phyloP scores from a whole-genome alignment of 805 yeast species.

The Starmera dryadoides region DNA sequence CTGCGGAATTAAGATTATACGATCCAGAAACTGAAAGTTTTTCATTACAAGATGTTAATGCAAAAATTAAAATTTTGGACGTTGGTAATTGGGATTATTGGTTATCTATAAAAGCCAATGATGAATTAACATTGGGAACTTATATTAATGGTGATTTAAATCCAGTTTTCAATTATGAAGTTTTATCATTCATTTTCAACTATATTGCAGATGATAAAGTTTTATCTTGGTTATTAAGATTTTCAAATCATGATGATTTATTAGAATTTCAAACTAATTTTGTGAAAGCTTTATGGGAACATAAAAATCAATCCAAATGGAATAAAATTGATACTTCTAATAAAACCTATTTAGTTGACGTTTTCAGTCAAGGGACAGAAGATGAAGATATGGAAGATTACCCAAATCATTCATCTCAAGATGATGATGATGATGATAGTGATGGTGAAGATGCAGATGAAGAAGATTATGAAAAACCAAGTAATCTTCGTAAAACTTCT shows the following conservation, averaged over 20 bases:
- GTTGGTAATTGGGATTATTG: constrained; percentile 44
- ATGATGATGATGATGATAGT: constrained; percentile 23
- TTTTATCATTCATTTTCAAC: constrained; percentile 58
- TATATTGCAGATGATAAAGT: constrained; percentile 32
- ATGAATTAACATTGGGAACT: constrained; percentile 28
- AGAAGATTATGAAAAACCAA: constrained; percentile 22
- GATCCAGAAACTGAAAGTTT: constrained; percentile 46
- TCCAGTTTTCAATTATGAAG: constrained; percentile 57
- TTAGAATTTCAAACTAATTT: constrained; percentile 45
- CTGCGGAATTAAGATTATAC: constrained; percentile 40
- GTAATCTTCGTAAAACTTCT: constrained; percentile 4
- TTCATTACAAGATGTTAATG: constrained; percentile 29
- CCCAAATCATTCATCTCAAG: constrained; percentile 17
- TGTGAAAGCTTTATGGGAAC: constrained; percentile 55
- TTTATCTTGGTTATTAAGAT: constrained; percentile 59
- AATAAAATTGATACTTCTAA: constrained; percentile 33
- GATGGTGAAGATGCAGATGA: constrained; percentile 26
- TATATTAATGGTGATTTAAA: constrained; percentile 43
- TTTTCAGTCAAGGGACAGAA: constrained; percentile 36
- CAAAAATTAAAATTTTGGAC: constrained; percentile 33
- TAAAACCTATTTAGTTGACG: constrained; percentile 48
- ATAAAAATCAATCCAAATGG: constrained; percentile 46
- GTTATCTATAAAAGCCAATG: constrained; percentile 34
- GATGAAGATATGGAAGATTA: constrained; percentile 27
- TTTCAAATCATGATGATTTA: constrained; percentile 33